phyloP scores from a whole-genome alignment of 2,329 filamentous ascomycete species.

The Colletotrichum orbiculare region DNA sequence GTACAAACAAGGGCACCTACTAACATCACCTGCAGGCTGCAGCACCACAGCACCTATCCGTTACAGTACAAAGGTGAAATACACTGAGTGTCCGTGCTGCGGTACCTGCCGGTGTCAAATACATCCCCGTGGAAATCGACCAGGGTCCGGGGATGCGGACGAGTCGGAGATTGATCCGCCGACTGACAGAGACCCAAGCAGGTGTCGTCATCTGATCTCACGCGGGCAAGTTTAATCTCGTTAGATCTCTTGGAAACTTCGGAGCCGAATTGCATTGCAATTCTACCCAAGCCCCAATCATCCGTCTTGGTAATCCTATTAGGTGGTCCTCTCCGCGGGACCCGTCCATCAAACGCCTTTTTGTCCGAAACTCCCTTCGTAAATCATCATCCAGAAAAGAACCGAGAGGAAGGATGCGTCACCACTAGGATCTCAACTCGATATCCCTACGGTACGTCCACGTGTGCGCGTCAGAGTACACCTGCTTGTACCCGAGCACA shows the following conservation, averaged over 20 bases:
- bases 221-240: background rate
- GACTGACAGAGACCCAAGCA: background rate
- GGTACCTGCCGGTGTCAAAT: slow-evolving; percentile 3
- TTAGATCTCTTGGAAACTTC: background rate
- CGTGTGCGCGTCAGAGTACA: slow-evolving; percentile 39
- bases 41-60: too few relatives aligned
- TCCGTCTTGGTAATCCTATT: background rate
- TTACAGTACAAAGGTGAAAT: too few relatives aligned
- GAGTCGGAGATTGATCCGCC: background rate
- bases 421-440: slow-evolving; percentile 19
- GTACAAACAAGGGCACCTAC: too few relatives aligned
- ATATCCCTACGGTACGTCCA: slow-evolving; percentile 37
- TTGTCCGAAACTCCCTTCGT: background rate
- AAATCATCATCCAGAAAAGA: background rate
- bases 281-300: background rate
- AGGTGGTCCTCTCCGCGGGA: background rate
- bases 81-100: slow-evolving; percentile 10
- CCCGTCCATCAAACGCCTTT: background rate
- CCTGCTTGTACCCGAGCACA: slow-evolving; percentile 56
- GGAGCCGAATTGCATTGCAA: background rate
- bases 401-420: too few relatives aligned
- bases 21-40: too few relatives aligned
- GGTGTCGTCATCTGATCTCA: slow-evolving; percentile 5
- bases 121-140: background rate
- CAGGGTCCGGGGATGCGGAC: slow-evolving; percentile 8